Evolutionary conservation across 306 rosid genomes (phyloP), one percentile per base, ranked within the genome.

Genomic region (Cucurbita argyrosperma): DNA sequence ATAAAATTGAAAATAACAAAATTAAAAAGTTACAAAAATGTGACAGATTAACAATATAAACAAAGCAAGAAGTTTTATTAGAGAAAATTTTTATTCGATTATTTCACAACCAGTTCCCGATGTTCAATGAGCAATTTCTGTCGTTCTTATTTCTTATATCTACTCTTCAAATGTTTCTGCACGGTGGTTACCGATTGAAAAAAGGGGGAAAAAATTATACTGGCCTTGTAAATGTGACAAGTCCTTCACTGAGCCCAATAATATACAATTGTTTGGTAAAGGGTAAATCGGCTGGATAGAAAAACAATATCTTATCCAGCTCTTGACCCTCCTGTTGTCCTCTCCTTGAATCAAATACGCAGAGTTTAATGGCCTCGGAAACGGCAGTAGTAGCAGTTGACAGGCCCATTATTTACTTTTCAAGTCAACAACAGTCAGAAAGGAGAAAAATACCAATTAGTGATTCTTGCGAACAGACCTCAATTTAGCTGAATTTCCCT

Each of bases 301-400:
- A 91, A 80, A 91, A 95, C 60, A 95, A 65, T 39, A 95, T 91
- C 91, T 95, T 95, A 50, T 95, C 99, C 76, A 95, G 83, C 76
- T 95, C 99, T 74, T 95, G 91, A 8, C 99, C 97, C 83, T 91
- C 99, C 56, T 88, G 86, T 78, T 95, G 99, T 18, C 99, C 99
- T 81, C 99, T 89, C 71, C 87, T 73, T 80, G 92, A 80, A 87
- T 95, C 99, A 59, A 95, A 95, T 23, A 91, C 78, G 80, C 99
- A 95, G 72, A 95, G 70, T 64, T 91, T 71, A 26, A 89, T 53
- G 9, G 85, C 83, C 64, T 91, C 99, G 5, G 80, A 79, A 56
- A 78, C 77, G 9, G 89, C 47, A 47, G 84, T 71, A 47, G 84
- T 53, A 10, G 85, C 78, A 57, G 96, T 80, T 23, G 99, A 87